Base-by-base conservation (phyloP, 2,329 filamentous ascomycete species). In the Volutella citrinella region DNA sequence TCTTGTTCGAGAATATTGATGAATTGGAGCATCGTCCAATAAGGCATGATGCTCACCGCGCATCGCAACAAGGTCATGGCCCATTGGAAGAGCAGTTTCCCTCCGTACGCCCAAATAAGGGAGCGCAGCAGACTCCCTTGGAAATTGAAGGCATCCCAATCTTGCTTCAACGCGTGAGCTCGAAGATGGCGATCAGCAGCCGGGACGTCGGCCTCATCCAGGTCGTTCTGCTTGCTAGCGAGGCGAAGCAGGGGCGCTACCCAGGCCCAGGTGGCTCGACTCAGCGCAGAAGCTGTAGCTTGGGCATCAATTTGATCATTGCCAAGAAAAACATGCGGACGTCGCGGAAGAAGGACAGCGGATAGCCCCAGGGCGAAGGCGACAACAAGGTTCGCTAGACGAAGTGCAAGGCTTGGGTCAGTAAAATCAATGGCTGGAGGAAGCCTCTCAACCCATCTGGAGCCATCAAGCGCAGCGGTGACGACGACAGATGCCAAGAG, bases 241-340 rank as follows among this genome's bases (percentile, higher is more conserved):
- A 72, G 57, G 2, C 59, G 49, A 11, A 90, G 67, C 1, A 88
- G 48, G 4, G 62, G 56, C 3, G 55, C 59, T 3, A 75, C 69
- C 84, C 84, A 91, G 30, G 66, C 63, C 63, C 81, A 90, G 7
- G 76, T 84, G 51, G 78, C 78, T 31, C 78, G 74, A 31, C 63
- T 70, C 29, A 83, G 65, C 2, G 79, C 74, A 3, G 80, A 80
- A 5, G 67, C 68, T 0, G 80, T 82, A 48, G 69, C 71, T 60
- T 83, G 72, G 12, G 66, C 64, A 52, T 90, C 84, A 19, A 91
- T 80, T 5, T 68, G 54, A 28, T 69, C 64, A 17, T 69, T 78
- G 23, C 80, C 43, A 49, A 71, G 65, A 51, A 70, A 86, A 13
- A 89, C 78, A 33, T 80, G 69, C 5, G 85, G 85, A 10, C 85